Evolutionary conservation across 345 rosid species (phyloP).

Genomic region (Barbarea vulgaris): DNA sequence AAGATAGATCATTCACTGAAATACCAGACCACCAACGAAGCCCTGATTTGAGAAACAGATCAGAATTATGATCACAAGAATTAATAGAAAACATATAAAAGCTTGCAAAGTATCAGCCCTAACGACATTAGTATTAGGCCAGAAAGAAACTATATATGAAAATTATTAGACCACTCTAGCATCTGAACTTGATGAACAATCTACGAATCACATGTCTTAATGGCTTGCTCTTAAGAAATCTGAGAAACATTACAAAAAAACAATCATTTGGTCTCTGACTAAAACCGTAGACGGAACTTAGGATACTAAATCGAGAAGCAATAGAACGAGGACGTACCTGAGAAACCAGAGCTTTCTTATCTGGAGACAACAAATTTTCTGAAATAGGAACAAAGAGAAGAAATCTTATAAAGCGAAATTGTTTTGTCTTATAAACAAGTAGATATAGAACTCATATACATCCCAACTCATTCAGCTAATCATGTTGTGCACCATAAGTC

Average conservation of each 20-base stretch:
- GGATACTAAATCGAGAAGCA: background rate
- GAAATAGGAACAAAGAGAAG: background rate
- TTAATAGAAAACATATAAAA: background rate
- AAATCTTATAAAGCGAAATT: no score
- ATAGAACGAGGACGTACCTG: background rate
- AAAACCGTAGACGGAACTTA: background rate
- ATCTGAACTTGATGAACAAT: no score
- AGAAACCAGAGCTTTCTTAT: background rate
- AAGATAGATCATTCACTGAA: background rate
- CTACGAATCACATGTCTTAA: background rate
- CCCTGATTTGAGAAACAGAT: background rate
- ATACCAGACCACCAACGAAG: background rate
- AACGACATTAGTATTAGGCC: no score
- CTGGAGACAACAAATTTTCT: background rate
- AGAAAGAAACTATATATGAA: no score
- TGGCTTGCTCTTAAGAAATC: background rate
- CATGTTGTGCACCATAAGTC: no score
- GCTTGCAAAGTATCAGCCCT: no score
- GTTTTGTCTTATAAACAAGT: background rate
- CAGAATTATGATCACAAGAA: background rate
- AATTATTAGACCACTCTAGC: background rate
- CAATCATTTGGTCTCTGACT: background rate
- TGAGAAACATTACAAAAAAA: background rate
- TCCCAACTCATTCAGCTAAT: no score
- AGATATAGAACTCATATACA: background rate